Evolutionary conservation across 495 filamentous ascomycete genomes (phyloP), one percentile per base, ranked within the genome.

Genomic region (Thozetella sp.): DNA sequence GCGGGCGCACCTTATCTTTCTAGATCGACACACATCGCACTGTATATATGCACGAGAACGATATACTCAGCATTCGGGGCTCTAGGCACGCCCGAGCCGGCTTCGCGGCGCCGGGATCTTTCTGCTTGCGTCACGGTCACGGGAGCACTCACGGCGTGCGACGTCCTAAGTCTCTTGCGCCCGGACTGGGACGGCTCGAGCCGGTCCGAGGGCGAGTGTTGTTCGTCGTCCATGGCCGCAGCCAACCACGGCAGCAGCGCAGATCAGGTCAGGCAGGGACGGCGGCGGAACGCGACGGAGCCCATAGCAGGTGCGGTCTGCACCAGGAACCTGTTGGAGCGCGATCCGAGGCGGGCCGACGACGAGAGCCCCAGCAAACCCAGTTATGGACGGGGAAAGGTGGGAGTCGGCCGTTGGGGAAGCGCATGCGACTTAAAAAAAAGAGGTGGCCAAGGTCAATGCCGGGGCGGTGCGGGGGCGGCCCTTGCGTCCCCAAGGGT

Each of bases 141-240:
- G 20, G 9, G 4, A 48, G 9, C 43, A 67, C 66, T 52, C 19
- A 67, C 66, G 10, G 67, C 67, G 54, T 69, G 67, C 15, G 64
- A 64, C 0, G 64, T 67, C 40, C 67, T 58, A 2, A 67, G 59
- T 53, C 67, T 61, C 59, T 69, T 69, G 34, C 67, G 60, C n/a
- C 48, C 25, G 48, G 62, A 61, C 52, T 59, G 61, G 25, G 51
- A 46, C 43, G 43, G 6, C 10, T 48, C 43, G 43, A 19, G n/a
- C 6, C 43, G 43, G 3, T 19, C 43, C 3, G 43, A 19, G 20
- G 43, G 43, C 10, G 43, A 19, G 19, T 17, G 27, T 19, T 34
- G 19, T 15, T 43, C 54, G 55, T 68, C 55, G 40, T 62, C 51
- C 48, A 65, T 59, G 9, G 37, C 12, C 30, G 30, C 34, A 12